phyloP scores from a whole-genome alignment of 768 basidiomycete species.

The Boletellus ananiceps region DNA sequence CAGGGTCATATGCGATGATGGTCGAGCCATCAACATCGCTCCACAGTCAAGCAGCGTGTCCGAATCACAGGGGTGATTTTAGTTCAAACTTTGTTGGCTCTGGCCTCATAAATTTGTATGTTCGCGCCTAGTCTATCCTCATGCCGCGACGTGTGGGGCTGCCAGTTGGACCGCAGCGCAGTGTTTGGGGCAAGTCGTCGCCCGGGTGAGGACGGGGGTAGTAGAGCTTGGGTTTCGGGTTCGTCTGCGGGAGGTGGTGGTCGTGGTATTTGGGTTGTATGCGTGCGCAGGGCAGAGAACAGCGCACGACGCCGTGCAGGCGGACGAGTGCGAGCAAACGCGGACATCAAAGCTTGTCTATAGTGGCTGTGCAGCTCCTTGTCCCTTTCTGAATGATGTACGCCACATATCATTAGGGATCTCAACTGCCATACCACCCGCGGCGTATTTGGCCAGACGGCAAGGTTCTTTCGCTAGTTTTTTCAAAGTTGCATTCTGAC shows the following conservation, averaged over 20 bases:
- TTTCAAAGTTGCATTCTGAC: too few species aligned
- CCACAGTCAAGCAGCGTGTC: slow-evolving; percentile 3
- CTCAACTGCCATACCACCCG: too few species aligned
- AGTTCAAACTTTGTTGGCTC: not conserved
- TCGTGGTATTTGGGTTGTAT: slow-evolving; percentile 22
- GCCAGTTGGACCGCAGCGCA: not conserved
- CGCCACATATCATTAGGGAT: too few species aligned
- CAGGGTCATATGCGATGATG: slow-evolving; percentile 62
- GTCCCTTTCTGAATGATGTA: too few species aligned
- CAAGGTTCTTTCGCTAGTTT: too few species aligned
- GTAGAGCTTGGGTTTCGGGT: slow-evolving; percentile 42
- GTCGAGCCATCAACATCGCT: slow-evolving; percentile 39
- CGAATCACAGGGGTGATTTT: not conserved
- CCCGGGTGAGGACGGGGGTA: slow-evolving; percentile 38
- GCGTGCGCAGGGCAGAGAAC: slow-evolving; percentile 8
- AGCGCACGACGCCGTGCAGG: slow-evolving; percentile 7
- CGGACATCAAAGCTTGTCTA: slow-evolving; percentile 9
- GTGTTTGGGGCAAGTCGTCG: slow-evolving; percentile 38
- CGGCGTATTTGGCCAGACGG: too few species aligned
- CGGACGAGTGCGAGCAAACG: slow-evolving; percentile 6
- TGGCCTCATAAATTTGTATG: too few species aligned
- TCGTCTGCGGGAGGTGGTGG: slow-evolving; percentile 26
- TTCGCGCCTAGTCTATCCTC: not conserved
- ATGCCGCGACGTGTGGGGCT: not conserved
- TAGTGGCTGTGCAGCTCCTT: slow-evolving; percentile 8